Evolutionary conservation across 2,329 filamentous ascomycete genomes (phyloP).

Genomic region (Alternaria triticina): DNA sequence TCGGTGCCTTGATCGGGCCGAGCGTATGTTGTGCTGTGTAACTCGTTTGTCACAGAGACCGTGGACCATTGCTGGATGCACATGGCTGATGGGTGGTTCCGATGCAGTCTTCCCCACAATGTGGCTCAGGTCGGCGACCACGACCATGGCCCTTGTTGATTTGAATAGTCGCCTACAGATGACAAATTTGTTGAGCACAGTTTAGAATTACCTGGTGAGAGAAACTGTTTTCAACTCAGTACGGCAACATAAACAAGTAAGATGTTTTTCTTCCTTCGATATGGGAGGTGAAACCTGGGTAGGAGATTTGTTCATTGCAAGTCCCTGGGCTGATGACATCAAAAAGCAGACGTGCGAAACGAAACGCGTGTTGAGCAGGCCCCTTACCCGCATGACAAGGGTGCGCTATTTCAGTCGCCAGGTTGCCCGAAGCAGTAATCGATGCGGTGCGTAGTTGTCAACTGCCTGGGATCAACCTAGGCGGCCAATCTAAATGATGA

Average conservation of each 20-base stretch:
- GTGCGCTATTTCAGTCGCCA: conserved; percentile 1
- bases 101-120: conserved; percentile 19
- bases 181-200: not conserved
- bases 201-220: not conserved
- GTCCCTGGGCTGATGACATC: not conserved
- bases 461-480: not conserved
- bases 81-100: conserved; percentile 13
- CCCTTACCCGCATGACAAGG: not conserved
- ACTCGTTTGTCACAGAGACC: not conserved
- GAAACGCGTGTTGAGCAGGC: conserved; percentile 4
- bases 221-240: not conserved
- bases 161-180: not conserved
- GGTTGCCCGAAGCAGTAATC: not conserved
- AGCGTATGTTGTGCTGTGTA: not conserved
- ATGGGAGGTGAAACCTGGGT: not conserved
- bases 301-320: not conserved
- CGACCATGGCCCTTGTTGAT: not conserved
- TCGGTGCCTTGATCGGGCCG: not conserved
- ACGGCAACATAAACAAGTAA: not conserved
- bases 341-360: conserved; percentile 2
- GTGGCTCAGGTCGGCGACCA: conserved; percentile 42
- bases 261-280: not conserved
- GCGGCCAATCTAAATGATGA: not conserved
- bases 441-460: not conserved
- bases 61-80: not conserved